A percentile compares a stretch with the other conserved stretches of the same genome.
These are phyloP conservation scores for Syzygium jambos DNA, from an alignment of 345 rosid genomes.

Conservation along the genomic window DNA sequence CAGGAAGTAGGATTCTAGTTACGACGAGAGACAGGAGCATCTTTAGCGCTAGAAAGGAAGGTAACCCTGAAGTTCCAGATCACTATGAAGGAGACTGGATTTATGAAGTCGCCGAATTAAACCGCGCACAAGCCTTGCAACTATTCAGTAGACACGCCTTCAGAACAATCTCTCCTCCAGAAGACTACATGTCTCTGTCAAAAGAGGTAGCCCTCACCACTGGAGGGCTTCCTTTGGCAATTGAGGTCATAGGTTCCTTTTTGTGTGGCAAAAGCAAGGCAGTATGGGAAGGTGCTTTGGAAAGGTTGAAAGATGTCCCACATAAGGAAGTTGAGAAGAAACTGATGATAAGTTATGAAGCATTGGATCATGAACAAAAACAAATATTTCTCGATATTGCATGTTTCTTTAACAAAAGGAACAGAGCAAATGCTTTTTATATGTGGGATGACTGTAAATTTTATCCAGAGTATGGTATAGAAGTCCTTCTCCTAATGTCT, in stretches of 20 bases:
- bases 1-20: background rate
- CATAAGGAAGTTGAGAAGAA: background rate
- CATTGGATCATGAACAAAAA: background rate
- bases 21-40: background rate
- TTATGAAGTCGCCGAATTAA: background rate
- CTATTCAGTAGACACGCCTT: conserved; percentile 2
- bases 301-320: background rate
- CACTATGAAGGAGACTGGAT: background rate
- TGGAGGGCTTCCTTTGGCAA: background rate
- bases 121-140: background rate
- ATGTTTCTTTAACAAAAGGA: background rate
- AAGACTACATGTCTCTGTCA: background rate
- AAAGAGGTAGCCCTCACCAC: background rate
- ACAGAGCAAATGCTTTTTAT: background rate
- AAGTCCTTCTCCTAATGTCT: background rate
- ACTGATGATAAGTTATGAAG: background rate
- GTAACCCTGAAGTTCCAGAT: background rate
- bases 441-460: conserved; percentile 7
- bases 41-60: background rate
- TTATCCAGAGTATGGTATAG: background rate
- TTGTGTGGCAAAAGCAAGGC: background rate
- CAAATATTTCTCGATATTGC: conserved; percentile 6
- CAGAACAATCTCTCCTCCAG: background rate
- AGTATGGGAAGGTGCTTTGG: background rate
- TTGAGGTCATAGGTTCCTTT: background rate